A percentile compares a stretch with the other conserved stretches of the same genome.
Conservation (phyloP, 352 stramenopile species). For the Globisporangium acanthophoron region DNA sequence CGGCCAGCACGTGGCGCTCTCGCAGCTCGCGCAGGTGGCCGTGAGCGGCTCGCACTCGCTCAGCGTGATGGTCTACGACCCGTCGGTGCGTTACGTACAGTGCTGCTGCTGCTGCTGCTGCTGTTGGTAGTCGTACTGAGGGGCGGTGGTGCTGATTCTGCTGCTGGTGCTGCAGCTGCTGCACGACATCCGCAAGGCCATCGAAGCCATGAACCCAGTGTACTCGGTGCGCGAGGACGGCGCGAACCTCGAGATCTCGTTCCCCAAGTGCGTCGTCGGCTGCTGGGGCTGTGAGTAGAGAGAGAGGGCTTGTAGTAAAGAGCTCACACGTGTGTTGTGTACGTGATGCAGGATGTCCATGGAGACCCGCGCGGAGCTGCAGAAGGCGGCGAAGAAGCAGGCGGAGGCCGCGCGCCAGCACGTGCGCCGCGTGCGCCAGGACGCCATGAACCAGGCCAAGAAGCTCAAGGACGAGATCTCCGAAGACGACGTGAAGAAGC, state of each 20-base stretch:
- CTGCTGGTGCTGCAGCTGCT: conserved; percentile 34
- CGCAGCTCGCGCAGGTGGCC: conserved; percentile 73
- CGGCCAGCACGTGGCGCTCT: conserved; percentile 67
- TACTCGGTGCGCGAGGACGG: conserved; percentile 69
- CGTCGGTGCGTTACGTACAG: conserved; percentile 38
- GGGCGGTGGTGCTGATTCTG: neutral
- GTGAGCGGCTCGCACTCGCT: conserved; percentile 59
- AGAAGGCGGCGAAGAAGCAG: conserved; percentile 81
- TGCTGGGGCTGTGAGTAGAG: neutral
- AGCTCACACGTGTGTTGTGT: neutral
- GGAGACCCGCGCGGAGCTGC: conserved; percentile 73
- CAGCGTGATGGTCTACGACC: conserved; percentile 74
- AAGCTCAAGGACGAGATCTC: conserved; percentile 79
- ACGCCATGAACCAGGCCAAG: conserved; percentile 79
- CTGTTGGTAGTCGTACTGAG: neutral
- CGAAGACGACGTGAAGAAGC: conserved; percentile 71
- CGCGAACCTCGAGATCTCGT: conserved; percentile 64
- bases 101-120: neutral
- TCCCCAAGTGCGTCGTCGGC: conserved; percentile 56
- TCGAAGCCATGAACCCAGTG: conserved; percentile 72
- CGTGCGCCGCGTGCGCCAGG: conserved; percentile 77
- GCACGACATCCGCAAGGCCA: conserved; percentile 61
- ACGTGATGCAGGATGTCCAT: conserved; percentile 60
- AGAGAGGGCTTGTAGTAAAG: neutral
- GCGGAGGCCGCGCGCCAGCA: conserved; percentile 77